Base-by-base conservation (phyloP, 129 eudicot genomes). In the Flaveria trinervia region DNA sequence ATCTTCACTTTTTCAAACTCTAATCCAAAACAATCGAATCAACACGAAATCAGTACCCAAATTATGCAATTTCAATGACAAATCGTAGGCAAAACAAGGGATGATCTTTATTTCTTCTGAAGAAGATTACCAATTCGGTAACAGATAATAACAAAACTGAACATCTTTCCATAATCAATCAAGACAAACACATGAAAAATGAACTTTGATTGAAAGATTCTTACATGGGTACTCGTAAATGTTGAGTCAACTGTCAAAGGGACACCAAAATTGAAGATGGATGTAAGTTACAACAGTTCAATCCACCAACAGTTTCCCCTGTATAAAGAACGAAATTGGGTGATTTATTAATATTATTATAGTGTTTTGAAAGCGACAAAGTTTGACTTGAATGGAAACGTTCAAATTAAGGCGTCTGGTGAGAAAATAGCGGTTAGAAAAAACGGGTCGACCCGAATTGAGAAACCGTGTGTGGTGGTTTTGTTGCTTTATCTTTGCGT, bases 1-100 rank as follows among this genome's bases (percentile, higher is more conserved):
- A 45, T 46, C 22, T 72, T 82, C 86, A 77, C 75, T 45, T 76
- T 65, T 50, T 51, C 28, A 17, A 71, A 83, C 44, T 76, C 85
- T 90, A 79, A 62, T 52, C 75, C 43, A 68, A 50, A 39, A 22
- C 48, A 64, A 46, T 28, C 41, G 7, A 36, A 36, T 5, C 1
- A 36, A 36, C 41, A 36, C 41, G 41, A 36, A 36, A 36, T 36
- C 41, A 36, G 41, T 36, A 36, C 41, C 41, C 41, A 36, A 36
- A 36, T 36, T 36, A 36, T 0, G 5, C 41, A 0, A 36, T 36
- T 36, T 36, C 41, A 36, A 36, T 36, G 41, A 30, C 36, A 30
- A 5, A 36, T 36, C 41, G 41, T 36, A 36, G 0, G 41, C 41
- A 36, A 36, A 36, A 5, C 41, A 36, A 36, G 41, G 41, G 41